Base-by-base conservation (phyloP, 495 filamentous ascomycete species). In the Penicillium angulare region DNA sequence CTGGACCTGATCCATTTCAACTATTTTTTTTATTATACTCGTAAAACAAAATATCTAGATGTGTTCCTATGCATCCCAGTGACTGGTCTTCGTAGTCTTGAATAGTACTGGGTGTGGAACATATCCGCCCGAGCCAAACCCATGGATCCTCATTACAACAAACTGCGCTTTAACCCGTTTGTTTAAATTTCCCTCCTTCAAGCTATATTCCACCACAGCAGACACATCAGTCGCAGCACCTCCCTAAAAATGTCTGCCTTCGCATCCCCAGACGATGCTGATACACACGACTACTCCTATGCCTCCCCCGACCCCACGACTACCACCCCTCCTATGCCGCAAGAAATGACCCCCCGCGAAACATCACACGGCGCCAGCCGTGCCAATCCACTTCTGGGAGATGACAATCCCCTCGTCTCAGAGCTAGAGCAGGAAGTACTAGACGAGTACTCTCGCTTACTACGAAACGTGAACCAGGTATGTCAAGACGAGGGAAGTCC, bases 351-450 rank as follows among this genome's bases (percentile, higher is more conserved):
- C 57, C 23, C 57, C 54, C 47, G 54, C 16, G 58, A 56, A 22
- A n/a, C 41, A 24, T 46, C 53, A 41, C 55, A 50, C 33, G 18
- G 35, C 36, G 50, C 43, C 34, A 52, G 42, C 39, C 56, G 42
- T 20, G 59, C 64, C 32, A 74, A 76, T 53, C 72, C 73, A 3
- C 68, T 77, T 12, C 68, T 77, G 39, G 59, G 64, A 33, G 50
- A 68, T 21, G 64, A 71, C 21, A 65, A 71, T 42, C 61, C 70
- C 0, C 60, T 65, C 34, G 70, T 77, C 50, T 79, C 87, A 0
- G 86, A 89, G 5, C 80, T 93, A 7, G 92, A 98, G 72, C 92
- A 96, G 70, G 91, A 97, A 65, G 85, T 98, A 1, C 77, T 98
- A 0, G 89, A 96, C 32, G 93, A 97, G 69, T 98, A 98, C 60